phyloP scores from a whole-genome alignment of 208 protist species.

The Acanthamoeba castellanii region DNA sequence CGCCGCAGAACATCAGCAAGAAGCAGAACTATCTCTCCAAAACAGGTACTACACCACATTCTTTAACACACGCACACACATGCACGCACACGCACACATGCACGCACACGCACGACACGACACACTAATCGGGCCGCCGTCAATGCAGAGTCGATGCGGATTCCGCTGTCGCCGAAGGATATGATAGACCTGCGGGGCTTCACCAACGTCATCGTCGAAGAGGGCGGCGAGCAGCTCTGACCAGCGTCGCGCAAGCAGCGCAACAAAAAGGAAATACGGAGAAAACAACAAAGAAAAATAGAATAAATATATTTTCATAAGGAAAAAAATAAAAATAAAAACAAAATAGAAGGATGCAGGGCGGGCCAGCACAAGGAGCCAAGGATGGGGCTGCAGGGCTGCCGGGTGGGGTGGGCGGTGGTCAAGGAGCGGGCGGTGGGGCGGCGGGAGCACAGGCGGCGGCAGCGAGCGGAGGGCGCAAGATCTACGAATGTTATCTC shows the following conservation, averaged over 20 bases:
- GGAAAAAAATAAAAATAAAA: not conserved
- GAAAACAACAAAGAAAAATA: not conserved
- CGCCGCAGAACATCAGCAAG: slow-evolving; percentile 40
- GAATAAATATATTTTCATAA: not conserved
- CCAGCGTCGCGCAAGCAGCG: not conserved
- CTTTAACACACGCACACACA: not conserved
- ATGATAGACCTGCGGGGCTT: slow-evolving; percentile 29
- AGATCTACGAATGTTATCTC: slow-evolving; percentile 36
- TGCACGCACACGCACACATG: no score
- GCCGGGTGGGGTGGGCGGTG: not conserved
- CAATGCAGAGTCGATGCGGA: slow-evolving; percentile 18
- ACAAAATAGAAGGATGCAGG: not conserved
- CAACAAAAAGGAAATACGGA: not conserved
- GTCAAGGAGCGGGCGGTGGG: not conserved
- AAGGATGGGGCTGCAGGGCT: not conserved
- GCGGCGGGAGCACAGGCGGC: not conserved
- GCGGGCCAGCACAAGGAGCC: not conserved
- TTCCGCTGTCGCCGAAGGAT: not conserved
- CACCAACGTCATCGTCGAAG: slow-evolving; percentile 27
- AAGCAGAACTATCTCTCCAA: slow-evolving; percentile 48
- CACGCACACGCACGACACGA: no score
- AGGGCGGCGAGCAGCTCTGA: not conserved
- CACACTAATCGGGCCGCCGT: no score
- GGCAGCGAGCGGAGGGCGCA: not conserved
- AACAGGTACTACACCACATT: not conserved